A percentile compares a stretch with the other conserved stretches of the same genome.
These are phyloP conservation scores for Teunomyces barrocoloradensis DNA, from an alignment of 805 yeast species.

Conservation along the genomic window DNA sequence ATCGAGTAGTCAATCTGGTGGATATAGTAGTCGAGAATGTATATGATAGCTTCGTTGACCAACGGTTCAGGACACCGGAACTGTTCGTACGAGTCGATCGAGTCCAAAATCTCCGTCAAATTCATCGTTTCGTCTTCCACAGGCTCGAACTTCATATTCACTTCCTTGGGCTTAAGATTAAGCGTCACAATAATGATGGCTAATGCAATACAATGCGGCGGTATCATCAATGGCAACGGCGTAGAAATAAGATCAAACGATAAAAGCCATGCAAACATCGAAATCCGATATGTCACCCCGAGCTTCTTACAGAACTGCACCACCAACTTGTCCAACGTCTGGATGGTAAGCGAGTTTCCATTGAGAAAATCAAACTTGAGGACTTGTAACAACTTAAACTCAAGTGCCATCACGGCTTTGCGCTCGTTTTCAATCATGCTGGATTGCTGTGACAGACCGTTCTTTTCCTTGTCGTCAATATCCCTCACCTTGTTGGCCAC, in stretches of 20 bases:
- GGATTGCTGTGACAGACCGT: constrained; percentile 1
- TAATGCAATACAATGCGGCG: constrained; percentile 74
- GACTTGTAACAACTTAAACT: constrained; percentile 71
- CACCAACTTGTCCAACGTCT: constrained; percentile 58
- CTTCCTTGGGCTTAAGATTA: constrained; percentile 41
- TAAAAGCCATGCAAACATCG: constrained; percentile 68
- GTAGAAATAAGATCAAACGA: constrained; percentile 72
- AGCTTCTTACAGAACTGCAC: constrained; percentile 58
- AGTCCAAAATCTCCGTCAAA: constrained; percentile 26
- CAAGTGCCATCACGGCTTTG: constrained; percentile 56
- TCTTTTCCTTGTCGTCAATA: constrained; percentile 33
- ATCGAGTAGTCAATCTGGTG: constrained; percentile 53
- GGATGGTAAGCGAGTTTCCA: constrained; percentile 37
- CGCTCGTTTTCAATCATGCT: constrained; percentile 49
- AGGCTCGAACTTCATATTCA: constrained; percentile 7
- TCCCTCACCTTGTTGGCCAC: constrained; percentile 45
- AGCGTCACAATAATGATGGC: constrained; percentile 62
- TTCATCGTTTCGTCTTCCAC: constrained; percentile 11
- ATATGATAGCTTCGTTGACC: constrained; percentile 53
- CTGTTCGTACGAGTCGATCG: constrained; percentile 31
- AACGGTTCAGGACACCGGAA: constrained; percentile 42
- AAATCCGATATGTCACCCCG: constrained; percentile 43
- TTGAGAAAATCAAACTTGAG: constrained; percentile 78
- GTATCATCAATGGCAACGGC: constrained; percentile 63
- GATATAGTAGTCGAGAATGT: constrained; percentile 59